Evolutionary conservation across 2,329 filamentous ascomycete species (phyloP).

Genomic region (Pseudogymnoascus sp.): DNA sequence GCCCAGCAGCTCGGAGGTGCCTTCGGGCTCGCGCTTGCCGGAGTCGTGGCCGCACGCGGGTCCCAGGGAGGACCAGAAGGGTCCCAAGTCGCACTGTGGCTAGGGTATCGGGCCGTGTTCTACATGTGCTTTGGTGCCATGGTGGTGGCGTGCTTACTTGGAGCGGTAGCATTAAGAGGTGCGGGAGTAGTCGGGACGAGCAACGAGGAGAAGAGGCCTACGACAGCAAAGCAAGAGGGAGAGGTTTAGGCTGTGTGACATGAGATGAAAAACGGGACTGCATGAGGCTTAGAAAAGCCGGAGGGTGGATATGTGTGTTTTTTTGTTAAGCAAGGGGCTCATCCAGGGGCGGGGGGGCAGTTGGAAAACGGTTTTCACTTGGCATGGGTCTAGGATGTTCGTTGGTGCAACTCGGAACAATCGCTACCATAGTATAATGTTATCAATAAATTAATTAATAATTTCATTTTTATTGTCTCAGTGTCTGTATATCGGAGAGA

Average conservation of each 20-base stretch:
- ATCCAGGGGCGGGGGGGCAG: not conserved
- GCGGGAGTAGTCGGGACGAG: not conserved
- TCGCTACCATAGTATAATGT: not conserved
- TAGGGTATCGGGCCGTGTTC: slow-evolving; percentile 1
- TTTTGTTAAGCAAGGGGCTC: not conserved
- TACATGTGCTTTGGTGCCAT: not conserved
- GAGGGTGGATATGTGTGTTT: not conserved
- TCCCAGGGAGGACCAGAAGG: not conserved
- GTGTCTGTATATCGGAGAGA: not conserved
- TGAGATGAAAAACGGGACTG: not conserved
- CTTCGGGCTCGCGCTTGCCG: not conserved
- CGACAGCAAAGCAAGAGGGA: not conserved
- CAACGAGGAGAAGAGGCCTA: not conserved
- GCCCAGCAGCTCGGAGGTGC: not conserved
- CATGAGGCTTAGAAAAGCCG: not conserved
- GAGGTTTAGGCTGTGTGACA: not conserved
- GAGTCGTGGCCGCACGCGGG: not conserved
- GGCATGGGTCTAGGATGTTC: not conserved
- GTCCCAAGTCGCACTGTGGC: not conserved
- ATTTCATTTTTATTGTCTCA: not conserved
- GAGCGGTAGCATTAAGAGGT: not conserved
- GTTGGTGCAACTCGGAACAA: not conserved
- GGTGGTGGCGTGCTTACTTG: not conserved
- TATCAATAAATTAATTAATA: not conserved
- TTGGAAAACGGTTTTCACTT: not conserved